A percentile compares a stretch with the other conserved stretches of the same genome.
phyloP scores from a whole-genome alignment of 2,329 filamentous ascomycete genomes.

The Pyricularia sp. region DNA sequence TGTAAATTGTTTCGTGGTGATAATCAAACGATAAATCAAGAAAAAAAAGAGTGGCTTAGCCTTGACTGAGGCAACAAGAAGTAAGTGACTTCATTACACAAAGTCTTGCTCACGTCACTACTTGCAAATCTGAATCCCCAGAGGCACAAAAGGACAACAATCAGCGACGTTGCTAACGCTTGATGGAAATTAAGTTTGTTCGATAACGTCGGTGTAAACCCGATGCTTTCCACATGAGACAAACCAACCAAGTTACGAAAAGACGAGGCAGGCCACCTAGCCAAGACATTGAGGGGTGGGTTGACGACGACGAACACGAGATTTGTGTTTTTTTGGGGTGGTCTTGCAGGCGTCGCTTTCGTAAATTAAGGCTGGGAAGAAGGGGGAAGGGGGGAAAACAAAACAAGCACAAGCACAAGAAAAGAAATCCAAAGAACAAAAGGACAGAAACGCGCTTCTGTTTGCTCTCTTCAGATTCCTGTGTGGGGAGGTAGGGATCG shows the following conservation, averaged over 20 bases:
- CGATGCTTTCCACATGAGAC: neutral
- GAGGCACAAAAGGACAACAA: neutral
- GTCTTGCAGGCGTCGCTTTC: neutral
- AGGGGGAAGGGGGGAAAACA: neutral
- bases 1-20: neutral
- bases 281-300: neutral
- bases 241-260: neutral
- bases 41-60: neutral
- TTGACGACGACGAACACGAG: neutral
- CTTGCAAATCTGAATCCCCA: neutral
- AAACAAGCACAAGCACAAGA: neutral
- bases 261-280: neutral
- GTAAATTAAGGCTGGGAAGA: neutral
- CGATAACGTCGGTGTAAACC: neutral
- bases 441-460: neutral
- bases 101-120: neutral
- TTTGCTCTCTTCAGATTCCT: neutral
- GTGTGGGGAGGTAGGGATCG: neutral
- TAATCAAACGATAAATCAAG: neutral
- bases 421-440: neutral
- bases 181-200: neutral
- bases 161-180: neutral
- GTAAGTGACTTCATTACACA: neutral
- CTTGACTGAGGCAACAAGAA: neutral
- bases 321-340: neutral